A percentile compares a stretch with the other conserved stretches of the same genome.
phyloP scores from a whole-genome alignment of 2,329 filamentous ascomycete species.

The Dactylellina leptospora region DNA sequence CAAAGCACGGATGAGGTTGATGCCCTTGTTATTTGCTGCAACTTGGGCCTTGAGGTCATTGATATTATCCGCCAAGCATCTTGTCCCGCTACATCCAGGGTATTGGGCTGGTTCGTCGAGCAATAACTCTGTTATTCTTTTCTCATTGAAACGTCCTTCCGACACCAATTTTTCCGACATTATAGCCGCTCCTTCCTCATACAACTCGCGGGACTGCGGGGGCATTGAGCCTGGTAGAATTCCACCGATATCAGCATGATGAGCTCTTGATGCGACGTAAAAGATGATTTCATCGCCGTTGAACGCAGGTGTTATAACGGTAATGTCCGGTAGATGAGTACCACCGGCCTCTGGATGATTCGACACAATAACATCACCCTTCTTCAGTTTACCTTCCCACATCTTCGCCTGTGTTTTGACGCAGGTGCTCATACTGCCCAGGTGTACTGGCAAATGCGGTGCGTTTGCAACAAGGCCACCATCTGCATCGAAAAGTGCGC shows the following conservation, averaged over 20 bases:
- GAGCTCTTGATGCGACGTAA: conserved; percentile 80
- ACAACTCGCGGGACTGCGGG: conserved; percentile 73
- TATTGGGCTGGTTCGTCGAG: conserved; percentile 77
- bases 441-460: conserved; percentile 80
- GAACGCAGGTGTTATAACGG: conserved; percentile 81
- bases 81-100: conserved; percentile 78
- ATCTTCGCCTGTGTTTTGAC: conserved; percentile 80
- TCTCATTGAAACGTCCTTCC: conserved; percentile 79
- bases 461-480: conserved; percentile 81
- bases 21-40: conserved; percentile 85
- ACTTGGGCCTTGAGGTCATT: conserved; percentile 88
- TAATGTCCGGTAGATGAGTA: conserved; percentile 82
- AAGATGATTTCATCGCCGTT: conserved; percentile 79
- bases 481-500: conserved; percentile 78
- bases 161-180: conserved; percentile 76
- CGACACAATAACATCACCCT: conserved; percentile 81
- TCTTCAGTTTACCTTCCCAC: conserved; percentile 79
- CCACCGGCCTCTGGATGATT: conserved; percentile 87
- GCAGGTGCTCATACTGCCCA: conserved; percentile 86
- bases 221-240: conserved; percentile 86
- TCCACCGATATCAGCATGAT: conserved; percentile 85
- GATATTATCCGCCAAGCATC: conserved; percentile 82
- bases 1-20: conserved; percentile 76
- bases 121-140: conserved; percentile 75
- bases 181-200: conserved; percentile 72